Evolutionary conservation across 495 filamentous ascomycete species (phyloP), one percentile per base, ranked within the genome.

Genomic region (Melanomma pulvis-pyrius): DNA sequence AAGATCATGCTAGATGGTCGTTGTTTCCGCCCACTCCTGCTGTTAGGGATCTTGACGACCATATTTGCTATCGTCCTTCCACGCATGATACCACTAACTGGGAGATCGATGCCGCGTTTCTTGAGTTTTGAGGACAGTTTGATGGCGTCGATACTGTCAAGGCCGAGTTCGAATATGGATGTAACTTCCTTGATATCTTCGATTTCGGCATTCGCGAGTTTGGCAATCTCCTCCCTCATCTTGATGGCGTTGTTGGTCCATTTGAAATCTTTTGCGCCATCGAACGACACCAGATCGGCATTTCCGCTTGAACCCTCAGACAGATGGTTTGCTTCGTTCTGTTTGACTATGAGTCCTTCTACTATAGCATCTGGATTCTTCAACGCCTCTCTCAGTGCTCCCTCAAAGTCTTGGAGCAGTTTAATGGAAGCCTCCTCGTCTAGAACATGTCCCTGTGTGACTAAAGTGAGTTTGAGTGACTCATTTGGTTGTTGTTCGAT

Each of bases 71-170:
- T 83, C 0, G 85, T 91, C 51, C 86, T 84, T n/a, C 79, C 79
- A 63, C 82, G 85, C 83, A 93, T 87, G 50, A 96, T 84, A 34
- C 75, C 74, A 72, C 90, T 88, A 13, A 90, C 83, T 9, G 87
- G 81, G 54, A 93, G 65, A 2, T 76, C 73, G 34, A 91, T 82
- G 0, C 84, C 86, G 13, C 75, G 54, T 51, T 76, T 81, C 67
- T 84, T 88, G 24, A 96, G 77, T 49, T 80, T 81, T 0, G 88
- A 84, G 1, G 90, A 84, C 4, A 92, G 79, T 72, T 88, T 90
- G 68, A 87, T 88, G 19, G 82, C 75, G 65, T 90, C 87, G 66
- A 90, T 88, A 67, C 87, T 89, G 73, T 90, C 88, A 9, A 90
- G 78, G 0, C 87, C 87, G 12, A 90, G 78, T 50, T 86, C 82